Conservation (phyloP, 2,329 filamentous ascomycete species). For the Aspergillus unguis region DNA sequence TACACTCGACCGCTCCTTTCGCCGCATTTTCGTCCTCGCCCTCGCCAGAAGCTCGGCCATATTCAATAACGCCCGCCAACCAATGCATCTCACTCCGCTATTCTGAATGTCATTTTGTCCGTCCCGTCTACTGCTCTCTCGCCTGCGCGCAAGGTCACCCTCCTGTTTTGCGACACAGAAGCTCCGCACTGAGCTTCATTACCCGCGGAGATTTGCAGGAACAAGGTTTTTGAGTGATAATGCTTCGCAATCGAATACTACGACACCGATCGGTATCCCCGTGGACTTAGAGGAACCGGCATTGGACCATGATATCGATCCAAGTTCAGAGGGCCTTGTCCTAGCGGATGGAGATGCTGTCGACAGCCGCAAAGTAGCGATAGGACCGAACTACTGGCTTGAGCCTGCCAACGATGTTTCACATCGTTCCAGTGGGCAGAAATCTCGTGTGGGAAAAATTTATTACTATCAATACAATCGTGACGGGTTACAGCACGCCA, state of each 20-base stretch:
- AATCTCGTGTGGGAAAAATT: too few species aligned
- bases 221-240: slow-evolving; percentile 13
- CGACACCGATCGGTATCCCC: neutral
- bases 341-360: too few species aligned
- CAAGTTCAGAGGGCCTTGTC: neutral
- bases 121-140: slow-evolving; percentile 28
- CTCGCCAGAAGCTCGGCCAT: neutral
- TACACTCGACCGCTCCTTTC: neutral
- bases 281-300: slow-evolving; percentile 1
- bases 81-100: slow-evolving; percentile 15
- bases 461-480: too few species aligned
- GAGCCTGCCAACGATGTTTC: too few species aligned
- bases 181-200: slow-evolving; percentile 20
- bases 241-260: slow-evolving; percentile 12
- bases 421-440: too few species aligned
- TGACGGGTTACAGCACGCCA: too few species aligned
- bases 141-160: slow-evolving; percentile 27
- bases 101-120: slow-evolving; percentile 39
- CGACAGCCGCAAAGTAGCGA: too few species aligned
- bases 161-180: slow-evolving; percentile 20
- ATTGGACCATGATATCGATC: neutral
- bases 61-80: neutral
- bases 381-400: too few species aligned
- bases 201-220: slow-evolving; percentile 17
- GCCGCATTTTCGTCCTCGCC: slow-evolving; percentile 3